Base-by-base conservation (phyloP, 169 alveolate species). In the Miamiensis avidus region DNA sequence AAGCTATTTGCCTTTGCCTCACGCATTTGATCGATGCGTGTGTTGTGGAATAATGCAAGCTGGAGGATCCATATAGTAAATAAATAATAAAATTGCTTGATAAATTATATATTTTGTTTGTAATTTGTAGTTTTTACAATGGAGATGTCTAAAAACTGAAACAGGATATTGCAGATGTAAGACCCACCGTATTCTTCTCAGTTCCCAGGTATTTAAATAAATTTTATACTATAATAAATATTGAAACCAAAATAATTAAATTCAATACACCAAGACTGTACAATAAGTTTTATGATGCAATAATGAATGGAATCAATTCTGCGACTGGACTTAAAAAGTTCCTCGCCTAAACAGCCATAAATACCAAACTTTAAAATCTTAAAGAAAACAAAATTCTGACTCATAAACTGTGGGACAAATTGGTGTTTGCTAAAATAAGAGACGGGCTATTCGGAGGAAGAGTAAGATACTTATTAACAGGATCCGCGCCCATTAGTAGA, bases 401-500 rank as follows among this genome's bases (percentile, higher is more conserved):
- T 49, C 69, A 49, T 20, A 20, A 4, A 4, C 20, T 49, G 4
- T 49, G 20, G 4, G 69, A 49, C 20, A 49, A 49, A 49, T 64
- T 78, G 33, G 20, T 49, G 4, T 49, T 49, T 49, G 20, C 4
- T 49, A 49, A 49, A 49, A 20, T 49, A 11, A 20, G 26, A 49
- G 20, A 49, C 4, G 20, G 20, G 4, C 4, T 49, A 11, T 49
- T 49, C 20, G 69, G 69, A 49, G 69, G 69, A 11, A 49, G 20
- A 49, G 69, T 89, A 32, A 91, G 96, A 81, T 82, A 78, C 34
- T 91, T 94, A 92, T 32, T 88, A 25, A 89, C 95, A 29, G 96
- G 95, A 25, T 91, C 96, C 26, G 97, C 97, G 0, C 97, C 97
- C 31, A 91, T 94, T 76, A 83, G 90, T 78, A 64, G 88, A 73